phyloP scores from a whole-genome alignment of 306 rosid species.

The Castanea crenata region DNA sequence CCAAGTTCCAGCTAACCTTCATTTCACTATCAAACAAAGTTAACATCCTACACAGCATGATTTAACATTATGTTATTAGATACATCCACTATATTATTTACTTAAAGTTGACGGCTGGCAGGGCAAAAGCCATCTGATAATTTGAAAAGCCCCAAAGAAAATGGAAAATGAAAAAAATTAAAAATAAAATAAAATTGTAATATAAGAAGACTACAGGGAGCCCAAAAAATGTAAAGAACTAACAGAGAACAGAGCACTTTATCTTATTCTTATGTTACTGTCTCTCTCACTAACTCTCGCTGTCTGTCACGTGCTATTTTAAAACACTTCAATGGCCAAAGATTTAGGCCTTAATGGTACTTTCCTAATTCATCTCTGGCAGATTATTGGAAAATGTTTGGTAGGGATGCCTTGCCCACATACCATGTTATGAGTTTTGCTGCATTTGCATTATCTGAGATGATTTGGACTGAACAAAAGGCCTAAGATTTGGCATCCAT shows the following conservation, averaged over 20 bases:
- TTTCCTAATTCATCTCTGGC: no score
- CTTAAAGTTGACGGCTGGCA: neutral
- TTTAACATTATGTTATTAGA: slow-evolving; percentile 1
- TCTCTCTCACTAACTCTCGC: no score
- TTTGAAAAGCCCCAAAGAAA: neutral
- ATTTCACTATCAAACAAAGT: slow-evolving; percentile 71
- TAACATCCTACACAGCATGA: slow-evolving; percentile 31
- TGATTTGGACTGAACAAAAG: no score
- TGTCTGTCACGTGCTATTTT: no score
- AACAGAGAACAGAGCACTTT: neutral
- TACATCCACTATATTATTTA: neutral
- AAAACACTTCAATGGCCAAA: no score
- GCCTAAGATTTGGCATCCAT: no score
- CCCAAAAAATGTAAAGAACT: slow-evolving; percentile 21
- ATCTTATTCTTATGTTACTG: no score
- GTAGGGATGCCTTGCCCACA: no score
- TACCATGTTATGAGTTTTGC: no score
- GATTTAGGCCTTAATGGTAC: no score
- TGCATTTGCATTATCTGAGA: no score
- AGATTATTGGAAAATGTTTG: no score
- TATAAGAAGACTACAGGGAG: neutral
- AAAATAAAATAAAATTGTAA: neutral
- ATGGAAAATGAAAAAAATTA: neutral
- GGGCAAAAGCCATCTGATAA: neutral
- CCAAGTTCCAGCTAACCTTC: slow-evolving; percentile 99